Conservation (phyloP, 2,329 filamentous ascomycete species). For the Neonectria neomacrospora region DNA sequence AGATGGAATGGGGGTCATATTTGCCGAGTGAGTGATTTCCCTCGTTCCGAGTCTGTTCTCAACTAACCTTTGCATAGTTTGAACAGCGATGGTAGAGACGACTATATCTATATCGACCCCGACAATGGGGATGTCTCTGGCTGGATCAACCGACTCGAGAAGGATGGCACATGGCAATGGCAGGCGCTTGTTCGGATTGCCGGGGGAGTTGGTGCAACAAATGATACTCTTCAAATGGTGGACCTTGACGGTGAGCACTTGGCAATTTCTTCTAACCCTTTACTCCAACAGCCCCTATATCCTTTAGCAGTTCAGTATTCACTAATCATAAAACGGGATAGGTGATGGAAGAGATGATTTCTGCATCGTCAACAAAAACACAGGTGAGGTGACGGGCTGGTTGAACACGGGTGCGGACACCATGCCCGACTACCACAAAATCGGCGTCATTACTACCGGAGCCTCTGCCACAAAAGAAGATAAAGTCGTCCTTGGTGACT, state of each 20-base stretch:
- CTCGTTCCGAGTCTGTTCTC: neutral
- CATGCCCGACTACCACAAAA: conserved; percentile 1
- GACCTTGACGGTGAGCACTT: neutral
- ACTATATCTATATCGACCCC: conserved; percentile 14
- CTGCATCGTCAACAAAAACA: neutral
- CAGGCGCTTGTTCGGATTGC: neutral
- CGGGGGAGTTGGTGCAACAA: neutral
- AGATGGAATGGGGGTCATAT: neutral
- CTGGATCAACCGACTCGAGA: conserved; percentile 18
- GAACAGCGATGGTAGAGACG: conserved; percentile 20
- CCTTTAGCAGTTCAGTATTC: neutral
- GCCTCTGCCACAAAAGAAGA: neutral
- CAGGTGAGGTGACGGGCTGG: neutral
- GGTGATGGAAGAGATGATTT: conserved; percentile 15
- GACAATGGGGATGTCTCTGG: conserved; percentile 7
- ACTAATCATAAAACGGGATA: neutral
- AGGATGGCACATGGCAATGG: neutral
- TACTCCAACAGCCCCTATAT: too few species aligned
- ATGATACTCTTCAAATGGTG: neutral
- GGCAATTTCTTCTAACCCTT: too few species aligned
- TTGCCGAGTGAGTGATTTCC: conserved; percentile 4
- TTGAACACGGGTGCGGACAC: neutral
- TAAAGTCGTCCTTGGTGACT: conserved; percentile 1
- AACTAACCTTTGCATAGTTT: neutral
- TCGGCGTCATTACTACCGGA: conserved; percentile 8